Percentiles rank a stretch among this genome's conserved stretches.
Conservation (phyloP, 2,329 filamentous ascomycete species). For the Fusarium sp. region DNA sequence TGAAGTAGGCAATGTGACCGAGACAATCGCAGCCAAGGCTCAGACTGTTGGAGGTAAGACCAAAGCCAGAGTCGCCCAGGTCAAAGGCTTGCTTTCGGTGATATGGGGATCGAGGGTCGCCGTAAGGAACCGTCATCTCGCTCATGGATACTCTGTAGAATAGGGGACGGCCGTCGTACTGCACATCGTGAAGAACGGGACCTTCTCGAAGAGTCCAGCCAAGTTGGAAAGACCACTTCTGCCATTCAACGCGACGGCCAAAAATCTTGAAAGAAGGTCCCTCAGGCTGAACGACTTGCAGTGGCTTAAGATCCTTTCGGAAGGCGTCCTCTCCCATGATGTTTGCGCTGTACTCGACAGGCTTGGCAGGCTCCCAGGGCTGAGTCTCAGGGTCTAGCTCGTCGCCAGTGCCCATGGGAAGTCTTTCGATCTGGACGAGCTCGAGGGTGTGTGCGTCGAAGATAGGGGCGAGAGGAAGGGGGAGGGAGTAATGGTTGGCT, state of each 20-base stretch:
- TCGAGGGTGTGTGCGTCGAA: slow-evolving; percentile 31
- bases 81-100: slow-evolving; percentile 77
- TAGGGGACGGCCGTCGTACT: slow-evolving; percentile 67
- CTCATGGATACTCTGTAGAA: slow-evolving; percentile 68
- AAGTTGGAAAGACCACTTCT: slow-evolving; percentile 68
- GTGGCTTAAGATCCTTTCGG: slow-evolving; percentile 66
- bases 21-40: slow-evolving; percentile 72
- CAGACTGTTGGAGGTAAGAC: slow-evolving; percentile 75
- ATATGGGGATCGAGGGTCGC: slow-evolving; percentile 71
- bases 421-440: slow-evolving; percentile 9
- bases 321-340: slow-evolving; percentile 16
- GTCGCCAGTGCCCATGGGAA: slow-evolving; percentile 7
- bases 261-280: slow-evolving; percentile 65
- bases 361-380: slow-evolving; percentile 16
- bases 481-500: slow-evolving; percentile 31
- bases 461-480: slow-evolving; percentile 25
- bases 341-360: slow-evolving; percentile 26
- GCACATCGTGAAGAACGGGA: slow-evolving; percentile 68
- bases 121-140: slow-evolving; percentile 61
- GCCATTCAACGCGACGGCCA: slow-evolving; percentile 33
- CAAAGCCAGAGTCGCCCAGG: slow-evolving; percentile 74
- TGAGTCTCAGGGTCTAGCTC: slow-evolving; percentile 13
- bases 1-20: slow-evolving; percentile 64
- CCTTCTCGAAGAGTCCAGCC: slow-evolving; percentile 71
- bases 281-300: slow-evolving; percentile 72